Evolutionary conservation across 495 filamentous ascomycete genomes (phyloP).

Genomic region (Haplographium delicatum): DNA sequence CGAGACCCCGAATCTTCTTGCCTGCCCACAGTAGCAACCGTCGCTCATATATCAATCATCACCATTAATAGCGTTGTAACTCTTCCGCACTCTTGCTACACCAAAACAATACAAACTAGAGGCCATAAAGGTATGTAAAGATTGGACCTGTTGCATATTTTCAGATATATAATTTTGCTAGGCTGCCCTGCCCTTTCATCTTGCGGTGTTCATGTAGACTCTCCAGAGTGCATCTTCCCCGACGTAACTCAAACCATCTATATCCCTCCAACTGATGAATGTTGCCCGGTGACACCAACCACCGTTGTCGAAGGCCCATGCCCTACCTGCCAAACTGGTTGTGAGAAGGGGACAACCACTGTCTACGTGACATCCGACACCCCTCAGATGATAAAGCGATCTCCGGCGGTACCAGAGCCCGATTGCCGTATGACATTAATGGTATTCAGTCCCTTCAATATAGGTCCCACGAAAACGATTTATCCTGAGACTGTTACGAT

Average conservation of each 20-base stretch:
- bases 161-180: neutral
- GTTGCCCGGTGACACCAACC: neutral
- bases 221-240: neutral
- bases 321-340: conserved; percentile 2
- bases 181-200: neutral
- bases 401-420: too few species aligned
- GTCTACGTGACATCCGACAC: neutral
- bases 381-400: neutral
- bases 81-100: neutral
- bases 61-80: neutral
- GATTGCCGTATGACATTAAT: neutral
- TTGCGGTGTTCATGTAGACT: too few species aligned
- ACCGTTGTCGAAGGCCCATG: neutral
- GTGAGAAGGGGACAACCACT: neutral
- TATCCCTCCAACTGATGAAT: neutral
- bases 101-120: neutral
- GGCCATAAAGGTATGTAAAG: neutral
- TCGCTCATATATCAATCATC: neutral
- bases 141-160: neutral
- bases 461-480: neutral
- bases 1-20: too few species aligned
- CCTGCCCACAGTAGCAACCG: neutral
- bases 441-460: neutral
- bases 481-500: neutral
- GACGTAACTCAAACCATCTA: neutral